Evolutionary conservation across 1,139 yeast genomes (phyloP), one percentile per base, ranked within the genome.

Genomic region (Magnusiomyces clavatus): DNA sequence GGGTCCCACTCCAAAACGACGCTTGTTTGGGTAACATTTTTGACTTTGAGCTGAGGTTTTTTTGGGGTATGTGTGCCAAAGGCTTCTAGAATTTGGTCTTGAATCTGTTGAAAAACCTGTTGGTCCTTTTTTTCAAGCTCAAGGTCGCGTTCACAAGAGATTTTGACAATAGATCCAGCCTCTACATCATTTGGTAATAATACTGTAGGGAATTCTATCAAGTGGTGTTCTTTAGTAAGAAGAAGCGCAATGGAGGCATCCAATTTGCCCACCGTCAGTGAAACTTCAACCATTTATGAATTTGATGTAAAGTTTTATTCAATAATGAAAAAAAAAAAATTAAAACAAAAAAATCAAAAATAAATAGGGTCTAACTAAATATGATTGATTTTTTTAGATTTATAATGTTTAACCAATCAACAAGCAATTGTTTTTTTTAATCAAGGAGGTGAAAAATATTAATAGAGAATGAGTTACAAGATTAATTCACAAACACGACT

Each of bases 1-100:
- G 82, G 78, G 57, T 89, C 96, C 98, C 98, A 92, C 66, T 88
- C 95, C 57, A 92, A 76, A 38, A 90, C 97, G 66, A 95, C 88
- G 53, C 94, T 83, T 0, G 99, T 92, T 67, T 94, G 98, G 2
- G 98, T 92, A 46, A 85, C 82, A 64, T 92, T 92, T 54, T 81
- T 77, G 42, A 83, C 74, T 53, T 78, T 77, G 58, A 92, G 75
- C n/a, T 73, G 73, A 0, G 98, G 99, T 1, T 77, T 64, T 56
- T 77, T 66, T 14, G 99, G 98, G 58, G 80, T 77, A 54, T 80
- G 74, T 34, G 78, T 76, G 38, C 97, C 97, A 66, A 85, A 92
- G 2, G 82, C 74, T 43, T 74, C 72, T 56, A 84, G 73, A 52
- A 92, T 88, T 58, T 83, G 83, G 43, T 82, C 81, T 68, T 92